phyloP scores from a whole-genome alignment of 768 basidiomycete species.

The Cyclocybe aegerita region DNA sequence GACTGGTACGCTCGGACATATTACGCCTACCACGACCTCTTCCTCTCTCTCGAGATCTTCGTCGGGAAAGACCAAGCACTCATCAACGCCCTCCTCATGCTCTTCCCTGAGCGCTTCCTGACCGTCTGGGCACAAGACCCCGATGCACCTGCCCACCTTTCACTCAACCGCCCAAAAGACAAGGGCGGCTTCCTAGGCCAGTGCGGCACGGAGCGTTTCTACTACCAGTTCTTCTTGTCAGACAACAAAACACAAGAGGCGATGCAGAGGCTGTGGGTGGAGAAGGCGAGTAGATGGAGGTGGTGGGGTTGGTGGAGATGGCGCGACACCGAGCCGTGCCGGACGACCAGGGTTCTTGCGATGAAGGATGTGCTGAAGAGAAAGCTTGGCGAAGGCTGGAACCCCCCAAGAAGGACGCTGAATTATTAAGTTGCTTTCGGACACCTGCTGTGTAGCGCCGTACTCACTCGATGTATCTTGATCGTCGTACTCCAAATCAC shows the following conservation, averaged over 20 bases:
- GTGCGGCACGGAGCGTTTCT: conserved; percentile 44
- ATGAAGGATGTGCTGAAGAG: conserved; percentile 22
- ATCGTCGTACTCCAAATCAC: no score
- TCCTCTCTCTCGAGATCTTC: conserved; percentile 42
- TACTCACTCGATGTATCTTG: no score
- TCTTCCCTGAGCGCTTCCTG: conserved; percentile 43
- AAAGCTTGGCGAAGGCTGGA: conserved; percentile 23
- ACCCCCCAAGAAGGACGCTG: conserved; percentile 4
- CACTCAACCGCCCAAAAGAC: conserved; percentile 13
- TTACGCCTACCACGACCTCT: conserved; percentile 52
- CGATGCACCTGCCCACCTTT: conserved; percentile 19
- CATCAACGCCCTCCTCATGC: conserved; percentile 35
- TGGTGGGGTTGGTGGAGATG: conserved; percentile 29
- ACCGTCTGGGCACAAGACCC: conserved; percentile 41
- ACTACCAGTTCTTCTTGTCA: conserved; percentile 52
- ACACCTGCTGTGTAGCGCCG: no score
- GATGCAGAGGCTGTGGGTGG: conserved; percentile 24
- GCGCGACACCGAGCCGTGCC: conserved; percentile 23
- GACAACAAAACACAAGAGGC: conserved; percentile 9
- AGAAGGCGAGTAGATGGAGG: conserved; percentile 14
- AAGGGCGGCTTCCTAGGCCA: conserved; percentile 30
- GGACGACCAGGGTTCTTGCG: conserved; percentile 21
- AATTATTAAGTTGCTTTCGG: no score
- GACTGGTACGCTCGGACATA: conserved; percentile 46
- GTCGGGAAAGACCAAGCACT: conserved; percentile 57